Conservation (phyloP, 2,329 filamentous ascomycete genomes). For the Harringtonia aguacate region DNA sequence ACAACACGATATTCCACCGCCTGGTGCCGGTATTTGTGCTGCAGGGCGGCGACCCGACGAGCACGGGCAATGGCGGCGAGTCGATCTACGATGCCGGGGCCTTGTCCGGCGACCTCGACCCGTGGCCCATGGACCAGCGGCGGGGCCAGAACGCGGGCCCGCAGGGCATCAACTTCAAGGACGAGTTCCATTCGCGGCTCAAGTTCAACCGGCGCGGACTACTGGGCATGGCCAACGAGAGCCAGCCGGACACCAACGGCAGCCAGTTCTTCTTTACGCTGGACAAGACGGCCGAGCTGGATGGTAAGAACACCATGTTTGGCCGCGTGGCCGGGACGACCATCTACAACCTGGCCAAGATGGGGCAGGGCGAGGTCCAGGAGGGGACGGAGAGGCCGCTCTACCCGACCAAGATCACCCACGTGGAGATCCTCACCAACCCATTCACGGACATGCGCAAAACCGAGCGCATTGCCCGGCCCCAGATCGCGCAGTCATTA, state of each 20-base stretch:
- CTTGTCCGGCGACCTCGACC: slow-evolving; percentile 61
- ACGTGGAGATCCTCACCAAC: slow-evolving; percentile 67
- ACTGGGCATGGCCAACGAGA: slow-evolving; percentile 92
- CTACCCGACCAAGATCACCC: slow-evolving; percentile 72
- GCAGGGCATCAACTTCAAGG: slow-evolving; percentile 53
- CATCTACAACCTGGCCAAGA: slow-evolving; percentile 91
- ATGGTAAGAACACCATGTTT: slow-evolving; percentile 86
- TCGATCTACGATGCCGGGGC: slow-evolving; percentile 83
- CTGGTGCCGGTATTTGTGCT: slow-evolving; percentile 86
- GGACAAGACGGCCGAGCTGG: slow-evolving; percentile 73
- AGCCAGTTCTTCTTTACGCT: slow-evolving; percentile 97
- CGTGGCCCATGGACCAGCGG: slow-evolving; percentile 57
- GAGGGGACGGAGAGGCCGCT: slow-evolving; percentile 72
- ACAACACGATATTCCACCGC: slow-evolving; percentile 87
- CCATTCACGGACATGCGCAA: slow-evolving; percentile 75
- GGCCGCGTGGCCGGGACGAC: slow-evolving; percentile 87
- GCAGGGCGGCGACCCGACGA: slow-evolving; percentile 90
- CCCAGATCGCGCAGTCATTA: slow-evolving; percentile 28
- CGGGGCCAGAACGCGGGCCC: slow-evolving; percentile 49
- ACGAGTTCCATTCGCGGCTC: slow-evolving; percentile 85
- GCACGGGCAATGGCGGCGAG: slow-evolving; percentile 83
- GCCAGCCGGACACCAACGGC: slow-evolving; percentile 67
- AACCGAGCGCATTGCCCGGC: slow-evolving; percentile 43
- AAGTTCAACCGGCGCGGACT: slow-evolving; percentile 88
- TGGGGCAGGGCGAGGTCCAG: slow-evolving; percentile 76